These are phyloP conservation scores for Scleroderma citrinum DNA, from an alignment of 768 basidiomycete genomes.

Conservation along the genomic window DNA sequence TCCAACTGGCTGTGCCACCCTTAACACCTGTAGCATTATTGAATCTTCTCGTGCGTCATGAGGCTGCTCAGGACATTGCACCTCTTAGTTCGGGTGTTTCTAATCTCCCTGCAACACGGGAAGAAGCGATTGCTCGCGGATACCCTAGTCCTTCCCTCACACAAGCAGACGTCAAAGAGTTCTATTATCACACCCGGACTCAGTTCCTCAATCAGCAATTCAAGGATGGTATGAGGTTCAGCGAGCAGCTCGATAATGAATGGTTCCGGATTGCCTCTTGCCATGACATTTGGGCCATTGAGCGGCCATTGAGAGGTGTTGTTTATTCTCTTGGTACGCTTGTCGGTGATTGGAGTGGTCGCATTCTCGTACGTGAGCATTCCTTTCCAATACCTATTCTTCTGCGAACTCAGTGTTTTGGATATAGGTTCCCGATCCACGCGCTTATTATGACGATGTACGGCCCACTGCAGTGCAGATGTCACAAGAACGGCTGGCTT, in stretches of 20 bases:
- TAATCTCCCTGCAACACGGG: conserved; percentile 31
- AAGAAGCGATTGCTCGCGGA: conserved; percentile 25
- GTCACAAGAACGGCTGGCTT: conserved; percentile 34
- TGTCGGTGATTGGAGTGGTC: conserved; percentile 43
- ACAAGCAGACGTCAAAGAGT: conserved; percentile 36
- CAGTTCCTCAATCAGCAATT: conserved; percentile 18
- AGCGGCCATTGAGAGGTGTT: conserved; percentile 34
- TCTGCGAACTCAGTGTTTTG: conserved; percentile 1
- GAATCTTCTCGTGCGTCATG: conserved; percentile 30
- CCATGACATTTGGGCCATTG: conserved; percentile 30
- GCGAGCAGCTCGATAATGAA: conserved; percentile 37
- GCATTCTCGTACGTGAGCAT: conserved; percentile 35
- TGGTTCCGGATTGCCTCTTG: conserved; percentile 45
- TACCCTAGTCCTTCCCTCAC: conserved; percentile 27
- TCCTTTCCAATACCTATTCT: not conserved
- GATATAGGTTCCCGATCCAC: conserved; percentile 20
- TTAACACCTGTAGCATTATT: conserved; percentile 37
- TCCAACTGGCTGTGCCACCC: conserved; percentile 37
- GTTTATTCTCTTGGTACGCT: conserved; percentile 41
- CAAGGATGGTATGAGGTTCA: conserved; percentile 16
- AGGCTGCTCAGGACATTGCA: conserved; percentile 29
- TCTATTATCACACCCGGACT: conserved; percentile 33
- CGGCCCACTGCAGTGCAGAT: conserved; percentile 21
- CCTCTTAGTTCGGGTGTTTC: conserved; percentile 18
- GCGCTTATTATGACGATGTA: conserved; percentile 17